Evolutionary conservation across 306 rosid genomes (phyloP).

Genomic region (Abrus pulchellus): DNA sequence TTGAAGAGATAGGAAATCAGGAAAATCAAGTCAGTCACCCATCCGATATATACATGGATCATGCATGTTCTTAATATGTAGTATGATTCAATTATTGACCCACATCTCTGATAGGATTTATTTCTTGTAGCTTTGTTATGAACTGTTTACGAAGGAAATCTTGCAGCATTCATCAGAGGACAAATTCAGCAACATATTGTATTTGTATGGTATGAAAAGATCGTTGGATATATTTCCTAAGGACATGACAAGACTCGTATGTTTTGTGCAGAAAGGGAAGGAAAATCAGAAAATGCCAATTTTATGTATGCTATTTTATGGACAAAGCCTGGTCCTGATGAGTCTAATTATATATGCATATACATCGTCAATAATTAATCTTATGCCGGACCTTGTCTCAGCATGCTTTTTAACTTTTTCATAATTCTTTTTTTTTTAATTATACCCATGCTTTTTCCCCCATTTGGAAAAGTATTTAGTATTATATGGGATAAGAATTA

Average conservation of each 20-base stretch:
- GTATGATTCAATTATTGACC: conserved; percentile 4
- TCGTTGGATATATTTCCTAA: conserved; percentile 18
- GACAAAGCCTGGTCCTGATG: not conserved
- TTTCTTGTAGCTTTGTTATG: conserved; percentile 29
- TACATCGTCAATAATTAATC: conserved; percentile 20
- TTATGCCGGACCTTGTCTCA: conserved; percentile 3
- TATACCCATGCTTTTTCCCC: not conserved
- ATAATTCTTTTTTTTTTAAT: too few relatives aligned
- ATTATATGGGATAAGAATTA: not conserved
- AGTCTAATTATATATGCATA: not conserved
- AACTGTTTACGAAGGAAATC: conserved; percentile 14
- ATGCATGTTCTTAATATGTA: not conserved
- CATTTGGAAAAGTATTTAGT: not conserved
- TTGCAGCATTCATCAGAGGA: conserved; percentile 1
- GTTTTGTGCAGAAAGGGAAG: conserved; percentile 1
- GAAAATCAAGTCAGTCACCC: not conserved
- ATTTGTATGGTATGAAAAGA: not conserved
- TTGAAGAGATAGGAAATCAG: conserved; percentile 6
- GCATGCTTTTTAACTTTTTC: too few relatives aligned
- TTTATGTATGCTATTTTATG: conserved; percentile 18
- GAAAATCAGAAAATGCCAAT: conserved; percentile 13
- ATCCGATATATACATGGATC: too few relatives aligned
- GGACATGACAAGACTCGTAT: conserved; percentile 23
- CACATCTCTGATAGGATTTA: conserved; percentile 21
- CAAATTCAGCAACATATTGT: conserved; percentile 29